phyloP scores from a whole-genome alignment of 371 early-diverging fungal species.

The Mortierella sp. region DNA sequence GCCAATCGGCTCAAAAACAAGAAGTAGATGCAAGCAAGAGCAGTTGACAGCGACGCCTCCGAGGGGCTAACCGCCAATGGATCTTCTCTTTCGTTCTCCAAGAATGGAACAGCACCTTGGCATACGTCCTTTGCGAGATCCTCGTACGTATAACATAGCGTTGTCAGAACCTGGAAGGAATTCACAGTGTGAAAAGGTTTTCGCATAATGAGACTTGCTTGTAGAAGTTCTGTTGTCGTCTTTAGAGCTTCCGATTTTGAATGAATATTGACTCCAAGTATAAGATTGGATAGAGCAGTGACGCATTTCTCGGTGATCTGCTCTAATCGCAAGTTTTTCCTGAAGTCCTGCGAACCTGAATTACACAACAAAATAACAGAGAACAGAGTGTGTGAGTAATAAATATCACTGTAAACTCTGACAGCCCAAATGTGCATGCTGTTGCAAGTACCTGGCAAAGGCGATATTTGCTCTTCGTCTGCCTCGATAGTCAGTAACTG shows the following conservation, averaged over 20 bases:
- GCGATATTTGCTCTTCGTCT: slow-evolving; percentile 25
- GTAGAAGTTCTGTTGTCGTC: slow-evolving; percentile 13
- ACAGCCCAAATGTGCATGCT: too few relatives aligned
- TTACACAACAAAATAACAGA: too few relatives aligned
- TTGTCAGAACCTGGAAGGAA: slow-evolving; percentile 28
- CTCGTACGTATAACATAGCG: slow-evolving; percentile 19
- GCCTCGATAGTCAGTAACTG: slow-evolving; percentile 19
- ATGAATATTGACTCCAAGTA: background rate
- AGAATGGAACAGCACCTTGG: slow-evolving; percentile 25
- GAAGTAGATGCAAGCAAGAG: slow-evolving; percentile 32
- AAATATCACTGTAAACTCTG: too few relatives aligned
- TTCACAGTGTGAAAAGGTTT: slow-evolving; percentile 36
- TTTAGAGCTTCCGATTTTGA: slow-evolving; percentile 17
- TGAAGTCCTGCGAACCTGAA: slow-evolving; percentile 22
- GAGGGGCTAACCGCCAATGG: slow-evolving; percentile 15
- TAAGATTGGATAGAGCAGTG: slow-evolving; percentile 8
- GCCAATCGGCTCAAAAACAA: slow-evolving; percentile 25
- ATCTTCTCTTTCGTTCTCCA: slow-evolving; percentile 24
- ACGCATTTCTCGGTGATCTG: slow-evolving; percentile 13
- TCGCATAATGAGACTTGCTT: slow-evolving; percentile 17
- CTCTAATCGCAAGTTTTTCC: slow-evolving; percentile 9
- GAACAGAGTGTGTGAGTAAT: background rate
- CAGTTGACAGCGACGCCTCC: slow-evolving; percentile 15
- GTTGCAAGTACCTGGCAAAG: slow-evolving; percentile 23
- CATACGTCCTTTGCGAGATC: slow-evolving; percentile 17